These are phyloP conservation scores for Vitis rotundifolia DNA, from an alignment of 164 flowering plant species.

Conservation along the genomic window DNA sequence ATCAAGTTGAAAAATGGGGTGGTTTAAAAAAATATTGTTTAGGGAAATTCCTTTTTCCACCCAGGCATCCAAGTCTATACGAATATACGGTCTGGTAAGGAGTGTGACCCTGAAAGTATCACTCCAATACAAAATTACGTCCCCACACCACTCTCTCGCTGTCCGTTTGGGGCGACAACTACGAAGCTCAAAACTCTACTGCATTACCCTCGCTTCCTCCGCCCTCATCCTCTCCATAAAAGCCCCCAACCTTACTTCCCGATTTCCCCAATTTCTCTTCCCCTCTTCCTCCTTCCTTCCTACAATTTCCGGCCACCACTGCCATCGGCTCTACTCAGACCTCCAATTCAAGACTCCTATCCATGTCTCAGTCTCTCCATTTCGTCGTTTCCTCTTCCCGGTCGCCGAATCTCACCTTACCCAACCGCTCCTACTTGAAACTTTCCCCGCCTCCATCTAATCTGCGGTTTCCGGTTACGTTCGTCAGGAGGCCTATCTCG, in stretches of 20 bases:
- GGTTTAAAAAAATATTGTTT: too few relatives aligned
- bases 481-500: conserved; percentile 11
- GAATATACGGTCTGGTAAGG: too few relatives aligned
- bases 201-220: background rate
- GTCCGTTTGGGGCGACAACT: background rate
- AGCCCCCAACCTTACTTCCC: background rate
- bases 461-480: conserved; percentile 17
- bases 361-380: conserved; percentile 16
- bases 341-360: too few relatives aligned
- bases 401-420: conserved; percentile 15
- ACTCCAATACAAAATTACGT: background rate
- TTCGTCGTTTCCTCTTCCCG: conserved; percentile 24
- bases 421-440: conserved; percentile 14
- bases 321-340: background rate
- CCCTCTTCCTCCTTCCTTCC: too few relatives aligned
- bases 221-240: background rate
- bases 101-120: too few relatives aligned
- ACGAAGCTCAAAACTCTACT: background rate
- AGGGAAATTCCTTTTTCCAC: too few relatives aligned
- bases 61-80: too few relatives aligned
- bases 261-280: background rate
- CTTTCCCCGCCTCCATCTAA: conserved; percentile 10
- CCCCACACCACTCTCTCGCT: background rate
- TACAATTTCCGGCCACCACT: background rate
- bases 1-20: too few relatives aligned